phyloP scores from a whole-genome alignment of 495 filamentous ascomycete species.

The Daldinia decipiens region DNA sequence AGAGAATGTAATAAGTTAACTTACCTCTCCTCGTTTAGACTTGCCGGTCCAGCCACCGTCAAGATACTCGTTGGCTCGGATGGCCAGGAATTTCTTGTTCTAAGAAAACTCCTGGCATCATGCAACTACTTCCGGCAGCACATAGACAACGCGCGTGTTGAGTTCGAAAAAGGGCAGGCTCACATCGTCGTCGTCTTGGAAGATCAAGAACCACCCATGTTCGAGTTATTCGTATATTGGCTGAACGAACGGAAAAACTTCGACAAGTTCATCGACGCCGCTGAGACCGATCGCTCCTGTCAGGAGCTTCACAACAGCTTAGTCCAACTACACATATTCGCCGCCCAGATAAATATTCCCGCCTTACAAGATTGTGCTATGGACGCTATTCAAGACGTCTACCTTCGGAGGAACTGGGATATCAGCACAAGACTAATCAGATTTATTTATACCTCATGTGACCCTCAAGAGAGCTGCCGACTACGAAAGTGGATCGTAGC shows the following conservation, averaged over 20 bases:
- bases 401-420: slow-evolving; percentile 61
- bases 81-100: slow-evolving; percentile 54
- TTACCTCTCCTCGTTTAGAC: slow-evolving; percentile 22
- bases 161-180: slow-evolving; percentile 42
- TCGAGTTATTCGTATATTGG: slow-evolving; percentile 60
- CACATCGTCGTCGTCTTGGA: slow-evolving; percentile 52
- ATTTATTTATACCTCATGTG: slow-evolving; percentile 58
- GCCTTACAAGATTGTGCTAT: slow-evolving; percentile 58
- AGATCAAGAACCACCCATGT: slow-evolving; percentile 57
- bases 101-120: slow-evolving; percentile 54
- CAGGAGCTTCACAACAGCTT: slow-evolving; percentile 55
- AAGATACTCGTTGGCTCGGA: slow-evolving; percentile 56
- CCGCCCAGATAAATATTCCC: slow-evolving; percentile 53
- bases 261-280: slow-evolving; percentile 51
- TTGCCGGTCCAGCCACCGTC: slow-evolving; percentile 49
- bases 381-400: slow-evolving; percentile 61
- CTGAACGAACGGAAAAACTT: slow-evolving; percentile 53
- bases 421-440: slow-evolving; percentile 55
- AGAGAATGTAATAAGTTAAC: slow-evolving; percentile 7
- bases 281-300: slow-evolving; percentile 44
- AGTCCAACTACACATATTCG: slow-evolving; percentile 59
- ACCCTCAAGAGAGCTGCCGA: slow-evolving; percentile 51
- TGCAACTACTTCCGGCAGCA: slow-evolving; percentile 54
- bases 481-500: slow-evolving; percentile 61
- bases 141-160: slow-evolving; percentile 45